A percentile compares a stretch with the other conserved stretches of the same genome.
Evolutionary conservation across 345 rosid genomes (phyloP).

Genomic region (Pseudoturritis turrita): DNA sequence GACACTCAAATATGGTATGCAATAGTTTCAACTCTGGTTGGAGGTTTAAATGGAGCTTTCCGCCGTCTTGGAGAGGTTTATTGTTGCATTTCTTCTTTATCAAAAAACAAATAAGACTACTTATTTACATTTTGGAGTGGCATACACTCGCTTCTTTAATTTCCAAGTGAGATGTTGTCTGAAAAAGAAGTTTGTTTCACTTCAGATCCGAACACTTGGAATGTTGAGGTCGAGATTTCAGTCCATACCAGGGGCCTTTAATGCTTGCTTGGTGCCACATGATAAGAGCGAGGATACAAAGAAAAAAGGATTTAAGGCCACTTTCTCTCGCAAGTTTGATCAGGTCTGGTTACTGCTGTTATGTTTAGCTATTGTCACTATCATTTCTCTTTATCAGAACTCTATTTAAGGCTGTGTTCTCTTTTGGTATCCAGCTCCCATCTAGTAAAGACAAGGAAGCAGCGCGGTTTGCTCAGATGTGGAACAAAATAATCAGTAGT

Average conservation of each 20-base stretch:
- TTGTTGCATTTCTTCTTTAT: background rate
- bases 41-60: constrained; percentile 55
- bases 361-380: background rate
- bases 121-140: constrained; percentile 3
- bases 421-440: constrained; percentile 34
- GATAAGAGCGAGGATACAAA: constrained; percentile 36
- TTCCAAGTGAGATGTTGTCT: constrained; percentile 17
- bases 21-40: constrained; percentile 49
- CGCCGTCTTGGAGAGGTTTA: constrained; percentile 61
- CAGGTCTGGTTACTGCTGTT: constrained; percentile 32
- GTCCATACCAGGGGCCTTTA: constrained; percentile 53
- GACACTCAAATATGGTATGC: constrained; percentile 66
- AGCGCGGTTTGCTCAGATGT: constrained; percentile 61
- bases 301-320: constrained; percentile 42
- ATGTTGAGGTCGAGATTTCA: constrained; percentile 56
- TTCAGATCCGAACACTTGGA: constrained; percentile 51
- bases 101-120: background rate
- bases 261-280: constrained; percentile 41
- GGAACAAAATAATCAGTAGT: constrained; percentile 57
- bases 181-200: constrained; percentile 14
- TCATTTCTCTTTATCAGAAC: background rate
- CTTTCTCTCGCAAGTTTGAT: constrained; percentile 39
- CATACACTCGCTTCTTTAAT: constrained; percentile 1
- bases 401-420: constrained; percentile 13
- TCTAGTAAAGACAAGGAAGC: constrained; percentile 42